Conservation (phyloP, 2,329 filamentous ascomycete species). For the Lecanicillium sp. region DNA sequence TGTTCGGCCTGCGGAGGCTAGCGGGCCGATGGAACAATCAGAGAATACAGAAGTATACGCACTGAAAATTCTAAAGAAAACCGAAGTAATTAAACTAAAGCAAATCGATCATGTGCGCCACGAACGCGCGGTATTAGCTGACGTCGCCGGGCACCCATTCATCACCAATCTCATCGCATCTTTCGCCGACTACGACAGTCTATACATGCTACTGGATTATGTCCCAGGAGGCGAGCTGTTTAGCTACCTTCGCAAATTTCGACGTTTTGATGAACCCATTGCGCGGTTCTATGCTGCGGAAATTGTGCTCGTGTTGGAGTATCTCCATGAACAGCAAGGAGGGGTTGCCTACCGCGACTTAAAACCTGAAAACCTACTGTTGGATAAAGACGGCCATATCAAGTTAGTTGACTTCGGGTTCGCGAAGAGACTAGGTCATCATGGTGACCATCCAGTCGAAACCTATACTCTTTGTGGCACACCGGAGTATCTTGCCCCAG, state of each 20-base stretch:
- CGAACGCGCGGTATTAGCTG: conserved; percentile 69
- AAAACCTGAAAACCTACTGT: conserved; percentile 75
- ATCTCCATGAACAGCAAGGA: conserved; percentile 69
- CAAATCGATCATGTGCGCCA: conserved; percentile 82
- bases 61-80: conserved; percentile 70
- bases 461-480: conserved; percentile 81
- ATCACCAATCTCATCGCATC: conserved; percentile 73
- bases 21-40: conserved; percentile 25
- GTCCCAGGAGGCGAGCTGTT: conserved; percentile 80
- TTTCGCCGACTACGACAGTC: conserved; percentile 69
- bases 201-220: conserved; percentile 81
- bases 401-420: conserved; percentile 83
- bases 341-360: conserved; percentile 74
- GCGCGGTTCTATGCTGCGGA: conserved; percentile 79
- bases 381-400: conserved; percentile 71
- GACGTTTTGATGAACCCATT: conserved; percentile 70
- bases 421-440: conserved; percentile 64
- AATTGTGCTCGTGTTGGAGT: conserved; percentile 75
- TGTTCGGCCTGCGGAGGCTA: conserved; percentile 53
- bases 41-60: conserved; percentile 55
- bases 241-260: conserved; percentile 69
- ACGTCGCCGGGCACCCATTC: conserved; percentile 74
- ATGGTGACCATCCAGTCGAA: conserved; percentile 46
- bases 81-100: conserved; percentile 71
- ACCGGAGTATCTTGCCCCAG: conserved; percentile 75